Evolutionary conservation across 768 basidiomycete genomes (phyloP), one percentile per base, ranked within the genome.

Genomic region (Strobilomyces echinocephalus): DNA sequence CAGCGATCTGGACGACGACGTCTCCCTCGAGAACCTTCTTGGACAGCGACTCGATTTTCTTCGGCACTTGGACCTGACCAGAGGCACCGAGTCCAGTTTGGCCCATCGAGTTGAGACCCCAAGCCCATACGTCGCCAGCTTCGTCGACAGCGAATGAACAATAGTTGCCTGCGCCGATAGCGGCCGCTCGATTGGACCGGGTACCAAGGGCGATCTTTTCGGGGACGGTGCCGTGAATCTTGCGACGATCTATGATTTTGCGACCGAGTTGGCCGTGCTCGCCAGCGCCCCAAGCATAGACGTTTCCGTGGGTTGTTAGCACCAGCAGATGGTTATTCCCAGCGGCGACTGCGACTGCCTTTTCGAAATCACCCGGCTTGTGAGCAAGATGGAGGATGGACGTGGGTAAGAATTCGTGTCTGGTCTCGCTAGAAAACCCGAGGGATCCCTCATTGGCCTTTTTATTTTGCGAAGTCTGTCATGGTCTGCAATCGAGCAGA

Each of bases 41-140:
- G 72, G 81, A 79, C 9, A 93, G 78, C 7, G 79, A 74, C 45
- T 76, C 69, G n/a, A 93, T 82, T 50, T 77, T 81, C 59, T 74
- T 78, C 1, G 90, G 90, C 1, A 80, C 70, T 53, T 80, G 78
- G 14, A 91, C 79, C 50, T 85, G 74, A 44, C 68, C 73, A 74
- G 63, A 61, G 56, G 69, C 65, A 8, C 74, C 76, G 0, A 87
- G 84, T 31, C 88, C 89, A 1, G 82, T 83, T 69, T 91, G 89
- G 28, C 87, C 94, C 85, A 79, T 88, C 70, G 76, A 90, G 69
- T 98, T 97, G 54, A 94, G 75, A n/a, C 95, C 95, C 95, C 95
- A 97, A 12, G 83, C 92, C 85, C 87, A 97, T 9, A 95, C 88
- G 46, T 79, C 81, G 28, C 92, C 94, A 7, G 76, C 73, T 49